Evolutionary conservation across 1,284 basidiomycete genomes (phyloP).

Genomic region (Tausonia pullulans): DNA sequence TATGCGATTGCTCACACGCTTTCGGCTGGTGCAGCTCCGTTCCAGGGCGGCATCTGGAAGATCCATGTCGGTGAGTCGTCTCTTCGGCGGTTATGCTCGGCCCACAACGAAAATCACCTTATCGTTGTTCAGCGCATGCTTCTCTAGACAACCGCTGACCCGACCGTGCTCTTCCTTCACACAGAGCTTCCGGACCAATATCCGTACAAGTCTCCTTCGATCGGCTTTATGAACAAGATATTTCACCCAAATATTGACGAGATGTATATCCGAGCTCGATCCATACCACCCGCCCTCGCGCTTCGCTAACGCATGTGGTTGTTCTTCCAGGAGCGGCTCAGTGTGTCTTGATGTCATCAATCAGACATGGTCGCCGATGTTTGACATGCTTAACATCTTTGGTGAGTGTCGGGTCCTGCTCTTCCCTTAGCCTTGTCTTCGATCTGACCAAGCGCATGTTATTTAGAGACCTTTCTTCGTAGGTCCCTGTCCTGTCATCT

Average conservation of each 20-base stretch:
- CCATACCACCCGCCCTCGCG: neutral
- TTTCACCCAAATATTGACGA: constrained; percentile 99
- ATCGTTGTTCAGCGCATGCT: too few relatives aligned
- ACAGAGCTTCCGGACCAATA: constrained; percentile 99
- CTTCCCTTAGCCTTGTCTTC: too few relatives aligned
- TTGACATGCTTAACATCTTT: constrained; percentile 99
- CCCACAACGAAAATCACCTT: too few relatives aligned
- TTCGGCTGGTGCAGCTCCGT: constrained; percentile 56
- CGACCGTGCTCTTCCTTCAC: constrained; percentile 37
- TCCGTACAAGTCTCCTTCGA: constrained; percentile 96
- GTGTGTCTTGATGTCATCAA: constrained; percentile 93
- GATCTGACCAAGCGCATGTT: too few relatives aligned
- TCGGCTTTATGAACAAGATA: constrained; percentile 99
- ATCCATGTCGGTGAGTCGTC: constrained; percentile 37
- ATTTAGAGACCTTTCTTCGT: constrained; percentile 71
- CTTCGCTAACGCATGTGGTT: constrained; percentile 22
- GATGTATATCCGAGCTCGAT: constrained; percentile 47
- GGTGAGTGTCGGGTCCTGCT: too few relatives aligned
- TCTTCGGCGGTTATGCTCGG: too few relatives aligned
- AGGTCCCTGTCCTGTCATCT: too few relatives aligned
- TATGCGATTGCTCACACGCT: too few relatives aligned
- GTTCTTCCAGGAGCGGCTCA: constrained; percentile 61
- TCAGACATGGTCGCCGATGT: constrained; percentile 99
- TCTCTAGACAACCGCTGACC: too few relatives aligned
- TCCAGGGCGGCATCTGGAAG: constrained; percentile 94